phyloP scores from a whole-genome alignment of 176 grass and related monocot genomes.

The Oryza glaberrima region DNA sequence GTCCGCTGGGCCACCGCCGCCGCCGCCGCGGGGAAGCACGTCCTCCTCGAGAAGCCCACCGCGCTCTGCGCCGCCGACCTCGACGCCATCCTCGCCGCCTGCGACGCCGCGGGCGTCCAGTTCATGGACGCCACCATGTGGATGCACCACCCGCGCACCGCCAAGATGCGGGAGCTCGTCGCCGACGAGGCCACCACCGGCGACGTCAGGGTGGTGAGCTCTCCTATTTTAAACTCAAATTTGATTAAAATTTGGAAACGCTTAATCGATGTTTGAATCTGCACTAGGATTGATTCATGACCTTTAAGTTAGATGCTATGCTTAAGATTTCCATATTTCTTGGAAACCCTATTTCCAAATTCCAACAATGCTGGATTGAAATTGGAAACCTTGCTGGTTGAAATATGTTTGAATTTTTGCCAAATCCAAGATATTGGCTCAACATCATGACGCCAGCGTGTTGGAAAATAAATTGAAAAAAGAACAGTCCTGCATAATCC shows the following conservation, averaged over 20 bases:
- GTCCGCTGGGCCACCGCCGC: constrained; percentile 67
- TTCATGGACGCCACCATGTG: constrained; percentile 98
- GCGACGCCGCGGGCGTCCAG: constrained; percentile 53
- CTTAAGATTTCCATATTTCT: background rate
- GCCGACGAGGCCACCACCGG: constrained; percentile 62
- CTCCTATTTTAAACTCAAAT: background rate
- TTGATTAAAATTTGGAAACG: background rate
- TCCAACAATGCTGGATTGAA: background rate
- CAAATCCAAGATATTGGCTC: background rate
- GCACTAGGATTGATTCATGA: background rate
- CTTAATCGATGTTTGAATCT: background rate
- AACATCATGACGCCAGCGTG: background rate
- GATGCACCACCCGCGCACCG: constrained; percentile 87
- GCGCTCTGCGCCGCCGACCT: constrained; percentile 73
- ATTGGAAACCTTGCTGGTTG: background rate
- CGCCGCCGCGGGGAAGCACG: constrained; percentile 67
- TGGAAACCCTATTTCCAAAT: background rate
- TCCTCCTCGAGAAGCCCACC: constrained; percentile 90
- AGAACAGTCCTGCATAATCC: background rate
- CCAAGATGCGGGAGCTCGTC: constrained; percentile 75
- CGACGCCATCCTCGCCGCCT: constrained; percentile 66
- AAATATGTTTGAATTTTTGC: background rate
- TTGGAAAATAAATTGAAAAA: background rate
- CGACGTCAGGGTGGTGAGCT: constrained; percentile 56
- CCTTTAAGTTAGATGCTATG: background rate